These are phyloP conservation scores for Aureobasidium namibiae DNA, from an alignment of 2,329 filamentous ascomycete species.

Conservation along the genomic window DNA sequence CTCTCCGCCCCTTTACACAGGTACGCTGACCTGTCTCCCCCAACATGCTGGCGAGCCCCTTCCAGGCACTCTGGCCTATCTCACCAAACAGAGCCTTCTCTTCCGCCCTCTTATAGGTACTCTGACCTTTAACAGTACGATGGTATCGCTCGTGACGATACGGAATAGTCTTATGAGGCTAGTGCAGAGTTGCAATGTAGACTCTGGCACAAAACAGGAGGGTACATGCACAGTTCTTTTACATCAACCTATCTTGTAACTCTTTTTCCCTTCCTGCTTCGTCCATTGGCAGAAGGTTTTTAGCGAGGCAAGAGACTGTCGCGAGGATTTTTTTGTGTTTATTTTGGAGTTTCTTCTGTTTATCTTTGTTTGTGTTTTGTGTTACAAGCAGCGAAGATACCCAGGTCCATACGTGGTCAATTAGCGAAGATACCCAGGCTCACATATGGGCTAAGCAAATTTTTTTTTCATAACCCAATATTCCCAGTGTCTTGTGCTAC, in stretches of 20 bases:
- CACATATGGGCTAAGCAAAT: neutral
- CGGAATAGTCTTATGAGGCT: neutral
- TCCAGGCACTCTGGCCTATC: neutral
- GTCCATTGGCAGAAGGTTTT: neutral
- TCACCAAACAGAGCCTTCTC: constrained; percentile 1
- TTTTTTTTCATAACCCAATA: too few relatives aligned
- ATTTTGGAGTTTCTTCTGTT: too few relatives aligned
- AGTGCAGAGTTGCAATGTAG: neutral
- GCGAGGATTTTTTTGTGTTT: neutral
- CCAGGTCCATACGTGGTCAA: neutral
- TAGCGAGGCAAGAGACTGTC: neutral
- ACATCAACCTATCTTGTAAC: neutral
- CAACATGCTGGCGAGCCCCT: neutral
- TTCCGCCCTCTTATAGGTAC: neutral
- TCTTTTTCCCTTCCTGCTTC: neutral
- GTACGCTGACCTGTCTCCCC: constrained; percentile 1
- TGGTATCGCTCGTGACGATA: constrained; percentile 4
- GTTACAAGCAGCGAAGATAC: neutral
- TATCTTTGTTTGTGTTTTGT: neutral
- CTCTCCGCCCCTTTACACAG: neutral
- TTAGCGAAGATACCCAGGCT: neutral
- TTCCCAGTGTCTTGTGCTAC: neutral
- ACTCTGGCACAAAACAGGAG: neutral
- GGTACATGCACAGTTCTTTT: neutral
- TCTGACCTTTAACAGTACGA: constrained; percentile 8